Base-by-base conservation (phyloP, 2,329 filamentous ascomycete species). In the Apiospora sp. region DNA sequence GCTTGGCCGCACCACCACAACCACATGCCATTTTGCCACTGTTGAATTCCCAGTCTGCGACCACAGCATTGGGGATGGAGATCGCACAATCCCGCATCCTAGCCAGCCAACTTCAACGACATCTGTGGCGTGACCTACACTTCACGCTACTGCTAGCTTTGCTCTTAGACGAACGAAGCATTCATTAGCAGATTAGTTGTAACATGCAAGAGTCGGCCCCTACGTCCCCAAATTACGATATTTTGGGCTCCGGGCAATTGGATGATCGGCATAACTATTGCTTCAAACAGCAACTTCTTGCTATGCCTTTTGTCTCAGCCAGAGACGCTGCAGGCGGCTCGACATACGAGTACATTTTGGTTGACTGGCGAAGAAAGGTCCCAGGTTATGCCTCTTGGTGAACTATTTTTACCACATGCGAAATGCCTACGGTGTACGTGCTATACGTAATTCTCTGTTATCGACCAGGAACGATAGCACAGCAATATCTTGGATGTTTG, bases 91-190 rank as follows among this genome's bases (percentile, higher is more conserved):
- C 58, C 58, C 30, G 34, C 58, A 64, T 64, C 58, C 58, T 19
- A 41, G n/a, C 54, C 54, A 37, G 58, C 34, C 58, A 64, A 37
- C 30, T 64, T 41, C 30, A 34, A 41, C 58, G 12, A 41, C 34
- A 64, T 7, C 30, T 64, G 58, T 64, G 58, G 58, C 58, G 58
- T 64, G 58, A 64, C 58, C 34, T 24, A 64, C 34, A 64, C 58
- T 64, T 64, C 19, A 22, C 54, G 54, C 54, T 61, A 61, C 54
- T 34, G 3, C 54, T 61, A 61, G 54, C 19, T 22, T 30, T 37
- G 30, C 30, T 37, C 10, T 37, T 22, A 34, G 54, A n/a, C 30
- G 54, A 37, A 19, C 16, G 30, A 34, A 64, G 58, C 19, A 34
- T 24, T 22, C 14, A 61, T 14, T 58, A 14, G 48, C 1, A 27